Evolutionary conservation across 2,329 filamentous ascomycete genomes (phyloP).

Genomic region (Mycosphaerella sp.): DNA sequence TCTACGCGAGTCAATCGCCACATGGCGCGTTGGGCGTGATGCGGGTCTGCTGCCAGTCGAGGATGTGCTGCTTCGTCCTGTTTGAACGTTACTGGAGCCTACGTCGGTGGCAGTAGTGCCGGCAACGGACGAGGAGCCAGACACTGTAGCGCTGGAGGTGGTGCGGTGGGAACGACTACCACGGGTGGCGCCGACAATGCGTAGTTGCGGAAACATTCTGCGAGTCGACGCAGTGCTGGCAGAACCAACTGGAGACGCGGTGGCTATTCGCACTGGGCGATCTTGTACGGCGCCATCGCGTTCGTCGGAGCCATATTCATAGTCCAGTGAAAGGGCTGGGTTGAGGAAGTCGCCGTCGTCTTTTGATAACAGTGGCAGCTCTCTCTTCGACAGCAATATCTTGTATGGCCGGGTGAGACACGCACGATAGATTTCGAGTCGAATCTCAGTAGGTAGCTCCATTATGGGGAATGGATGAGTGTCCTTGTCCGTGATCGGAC

Average conservation of each 20-base stretch:
- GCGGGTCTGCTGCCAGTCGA: too few species aligned
- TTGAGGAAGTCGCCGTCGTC: slow-evolving; percentile 1
- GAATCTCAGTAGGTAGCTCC: slow-evolving; percentile 42
- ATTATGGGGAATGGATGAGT: slow-evolving; percentile 35
- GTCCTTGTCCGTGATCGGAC: slow-evolving; percentile 23
- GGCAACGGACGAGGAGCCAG: background rate
- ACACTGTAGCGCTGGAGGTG: background rate
- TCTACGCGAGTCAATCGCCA: background rate
- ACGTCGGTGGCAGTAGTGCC: background rate
- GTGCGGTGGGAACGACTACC: background rate
- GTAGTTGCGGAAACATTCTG: background rate
- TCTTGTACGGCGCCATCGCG: background rate
- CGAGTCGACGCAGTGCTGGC: background rate
- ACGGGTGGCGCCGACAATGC: background rate
- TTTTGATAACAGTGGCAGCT: slow-evolving; percentile 11
- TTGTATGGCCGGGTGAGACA: slow-evolving; percentile 32
- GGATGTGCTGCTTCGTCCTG: too few species aligned
- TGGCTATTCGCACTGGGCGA: too few species aligned
- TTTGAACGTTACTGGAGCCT: background rate
- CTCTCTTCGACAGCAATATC: slow-evolving; percentile 28
- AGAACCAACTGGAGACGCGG: background rate
- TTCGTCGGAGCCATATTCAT: slow-evolving; percentile 2
- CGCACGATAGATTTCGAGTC: slow-evolving; percentile 40
- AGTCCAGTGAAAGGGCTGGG: background rate
- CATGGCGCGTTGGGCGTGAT: background rate